Base-by-base conservation (phyloP, 1,284 basidiomycete species). In the Waitea zeae region DNA sequence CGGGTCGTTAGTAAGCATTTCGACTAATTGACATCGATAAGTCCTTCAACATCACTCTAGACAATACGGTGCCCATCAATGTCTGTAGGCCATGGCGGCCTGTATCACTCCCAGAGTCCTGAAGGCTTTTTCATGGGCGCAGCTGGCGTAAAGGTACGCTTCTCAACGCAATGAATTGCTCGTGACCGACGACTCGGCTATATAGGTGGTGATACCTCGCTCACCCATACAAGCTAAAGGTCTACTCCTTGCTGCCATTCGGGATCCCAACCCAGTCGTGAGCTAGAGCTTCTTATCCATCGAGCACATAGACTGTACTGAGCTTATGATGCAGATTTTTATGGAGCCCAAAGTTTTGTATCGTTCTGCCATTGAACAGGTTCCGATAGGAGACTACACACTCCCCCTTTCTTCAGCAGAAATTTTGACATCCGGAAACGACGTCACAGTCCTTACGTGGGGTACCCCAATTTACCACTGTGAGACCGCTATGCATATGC, bases 201-300 rank as follows among this genome's bases (percentile, higher is more conserved):
- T 27, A 30, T 9, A 87, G 83, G 57, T 89, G 34, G 86, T 95
- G 7, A 82, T 96, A 27, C 90, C 90, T 3, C 75, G 90, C 12
- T 88, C 84, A 3, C 92, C 90, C 0, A 76, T 92, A 26, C 92
- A 96, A 61, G 90, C 89, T 14, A 96, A 96, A 54, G 90, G 90
- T 1, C 59, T 96, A 1, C 59, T 96, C 5, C 63, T 93, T 4
- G 69, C 74, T 3, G 75, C 87, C 0, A 86, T 96, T 38, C 70
- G 87, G 30, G 89, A 95, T 49, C 83, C 86, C 0, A 92, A 93
- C 47, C 92, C 92, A 0, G 82, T 89, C 4, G n/a, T n/a, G n/a
- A n/a, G n/a, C n/a, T n/a, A n/a, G n/a, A n/a, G n/a, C n/a, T n/a
- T n/a, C n/a, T n/a, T n/a, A n/a, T n/a, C n/a, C n/a, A n/a, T n/a